phyloP scores from a whole-genome alignment of 164 flowering plant genomes.

The Stephania cephalantha region DNA sequence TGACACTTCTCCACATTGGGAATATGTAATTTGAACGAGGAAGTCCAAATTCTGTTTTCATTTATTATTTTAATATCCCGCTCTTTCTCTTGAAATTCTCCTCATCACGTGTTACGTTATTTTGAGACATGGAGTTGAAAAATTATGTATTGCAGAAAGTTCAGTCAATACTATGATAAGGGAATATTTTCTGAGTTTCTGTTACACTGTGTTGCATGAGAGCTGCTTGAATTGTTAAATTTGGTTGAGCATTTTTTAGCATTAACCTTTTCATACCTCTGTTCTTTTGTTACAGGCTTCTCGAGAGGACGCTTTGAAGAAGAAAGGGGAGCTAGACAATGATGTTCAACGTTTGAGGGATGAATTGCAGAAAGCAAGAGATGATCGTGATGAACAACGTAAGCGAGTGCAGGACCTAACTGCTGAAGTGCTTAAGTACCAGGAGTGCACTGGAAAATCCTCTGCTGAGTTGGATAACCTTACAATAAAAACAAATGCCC shows the following conservation, averaged over 20 bases:
- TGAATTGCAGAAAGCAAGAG: conserved; percentile 56
- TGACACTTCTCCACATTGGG: not conserved
- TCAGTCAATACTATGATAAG: too few relatives aligned
- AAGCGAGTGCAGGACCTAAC: conserved; percentile 31
- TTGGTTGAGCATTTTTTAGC: not conserved
- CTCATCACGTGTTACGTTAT: too few relatives aligned
- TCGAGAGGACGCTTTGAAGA: conserved; percentile 43
- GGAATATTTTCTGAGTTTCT: not conserved
- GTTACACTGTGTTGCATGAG: not conserved
- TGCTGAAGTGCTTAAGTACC: conserved; percentile 37
- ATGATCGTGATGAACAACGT: conserved; percentile 51
- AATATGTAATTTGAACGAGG: not conserved
- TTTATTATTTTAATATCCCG: too few relatives aligned
- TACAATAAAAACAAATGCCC: conserved; percentile 33
- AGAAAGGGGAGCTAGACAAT: conserved; percentile 36
- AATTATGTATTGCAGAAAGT: too few relatives aligned
- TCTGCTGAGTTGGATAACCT: conserved; percentile 40
- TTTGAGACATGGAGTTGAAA: too few relatives aligned
- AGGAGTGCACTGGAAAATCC: conserved; percentile 54
- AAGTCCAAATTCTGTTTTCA: not conserved
- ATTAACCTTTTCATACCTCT: not conserved
- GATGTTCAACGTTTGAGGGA: conserved; percentile 41
- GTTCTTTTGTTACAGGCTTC: conserved; percentile 34
- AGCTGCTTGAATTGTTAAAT: not conserved
- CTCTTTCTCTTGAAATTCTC: too few relatives aligned